Base-by-base conservation (phyloP, 768 basidiomycete genomes). In the Pholiota conissans region DNA sequence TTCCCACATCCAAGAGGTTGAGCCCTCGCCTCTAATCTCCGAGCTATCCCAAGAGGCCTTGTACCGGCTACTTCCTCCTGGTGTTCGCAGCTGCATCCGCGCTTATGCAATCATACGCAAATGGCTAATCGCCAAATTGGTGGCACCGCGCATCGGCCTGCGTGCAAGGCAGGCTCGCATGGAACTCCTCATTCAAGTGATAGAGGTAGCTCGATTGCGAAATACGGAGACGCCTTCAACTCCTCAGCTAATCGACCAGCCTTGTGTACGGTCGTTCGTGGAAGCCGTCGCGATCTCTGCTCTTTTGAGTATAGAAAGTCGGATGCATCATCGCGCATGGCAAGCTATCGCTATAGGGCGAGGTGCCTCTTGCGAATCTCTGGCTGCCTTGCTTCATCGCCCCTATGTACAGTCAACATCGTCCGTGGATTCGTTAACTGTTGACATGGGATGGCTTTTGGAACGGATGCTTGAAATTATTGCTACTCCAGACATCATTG, bases 381-480 rank as follows among this genome's bases (percentile, higher is more conserved):
- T 93, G 8, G 62, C 72, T 1, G 74, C 82, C 0, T 69, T 93
- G 40, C 71, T 93, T 39, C 75, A 78, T 16, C 78, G 79, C 51
- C 84, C 84, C 1, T 73, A 66, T 42, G 69, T 79, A 6, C 79
- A 81, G 48, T 70, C 75, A 9, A 71, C 78, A 16, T 66, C 73
- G 11, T 76, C 80, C 28, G 74, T 75, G 28, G 81, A 84, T 29
- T 74, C 80, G 5, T 72, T 92, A 45, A 84, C 86, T 3, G 81
- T 89, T 14, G 92, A 93, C 66, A 82, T 91, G 61, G 90, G 89
- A 9, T 94, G 91, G 91, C 72, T 93, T 35, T 68, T 94, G 56
- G 92, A 94, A 68, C 82, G 90, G 42, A 82, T 93, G 71, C 73
- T 93, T 32, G 92, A 93, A 67, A 76, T 93, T 47, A 82, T 93